Evolutionary conservation across 352 stramenopile genomes (phyloP).

Genomic region (Phytopythium delawarense): DNA sequence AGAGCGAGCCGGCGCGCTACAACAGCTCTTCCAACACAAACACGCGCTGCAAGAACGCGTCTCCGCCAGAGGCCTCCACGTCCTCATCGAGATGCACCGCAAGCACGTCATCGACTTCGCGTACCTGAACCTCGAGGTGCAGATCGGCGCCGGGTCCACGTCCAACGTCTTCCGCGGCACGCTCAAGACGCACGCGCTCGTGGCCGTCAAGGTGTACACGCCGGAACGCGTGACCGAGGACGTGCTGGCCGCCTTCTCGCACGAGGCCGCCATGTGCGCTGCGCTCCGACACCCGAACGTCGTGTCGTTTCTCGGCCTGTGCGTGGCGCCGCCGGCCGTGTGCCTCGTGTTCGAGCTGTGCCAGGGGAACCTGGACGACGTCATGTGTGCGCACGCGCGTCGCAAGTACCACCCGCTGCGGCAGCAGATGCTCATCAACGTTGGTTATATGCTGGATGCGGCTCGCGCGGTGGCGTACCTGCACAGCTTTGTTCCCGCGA

Average conservation of each 20-base stretch:
- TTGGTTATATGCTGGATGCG: slow-evolving; percentile 43
- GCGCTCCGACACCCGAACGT: slow-evolving; percentile 57
- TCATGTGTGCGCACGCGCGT: no score
- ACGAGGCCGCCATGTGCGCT: slow-evolving; percentile 53
- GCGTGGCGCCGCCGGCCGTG: slow-evolving; percentile 58
- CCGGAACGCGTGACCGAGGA: slow-evolving; percentile 46
- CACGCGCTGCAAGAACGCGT: slow-evolving; percentile 22
- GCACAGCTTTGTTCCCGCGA: slow-evolving; percentile 39
- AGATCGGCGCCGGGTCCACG: slow-evolving; percentile 44
- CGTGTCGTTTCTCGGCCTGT: slow-evolving; percentile 60
- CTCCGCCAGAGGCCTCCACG: slow-evolving; percentile 42
- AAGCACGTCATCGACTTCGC: slow-evolving; percentile 72
- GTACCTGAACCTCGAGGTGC: slow-evolving; percentile 38
- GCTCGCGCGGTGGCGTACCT: slow-evolving; percentile 44
- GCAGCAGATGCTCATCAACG: slow-evolving; percentile 30
- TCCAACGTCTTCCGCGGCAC: slow-evolving; percentile 47
- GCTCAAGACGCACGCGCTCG: slow-evolving; percentile 21
- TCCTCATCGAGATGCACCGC: slow-evolving; percentile 63
- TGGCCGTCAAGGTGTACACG: slow-evolving; percentile 68
- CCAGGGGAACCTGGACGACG: slow-evolving; percentile 13
- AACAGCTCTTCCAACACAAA: slow-evolving; percentile 27
- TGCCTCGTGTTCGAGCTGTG: slow-evolving; percentile 62
- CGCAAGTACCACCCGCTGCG: slow-evolving; percentile 9
- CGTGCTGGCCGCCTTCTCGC: slow-evolving; percentile 47
- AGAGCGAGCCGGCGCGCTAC: slow-evolving; percentile 21